Evolutionary conservation across 2,329 filamentous ascomycete species (phyloP), one percentile per base, ranked within the genome.

Genomic region (Arthrobotrys sphaeroides): DNA sequence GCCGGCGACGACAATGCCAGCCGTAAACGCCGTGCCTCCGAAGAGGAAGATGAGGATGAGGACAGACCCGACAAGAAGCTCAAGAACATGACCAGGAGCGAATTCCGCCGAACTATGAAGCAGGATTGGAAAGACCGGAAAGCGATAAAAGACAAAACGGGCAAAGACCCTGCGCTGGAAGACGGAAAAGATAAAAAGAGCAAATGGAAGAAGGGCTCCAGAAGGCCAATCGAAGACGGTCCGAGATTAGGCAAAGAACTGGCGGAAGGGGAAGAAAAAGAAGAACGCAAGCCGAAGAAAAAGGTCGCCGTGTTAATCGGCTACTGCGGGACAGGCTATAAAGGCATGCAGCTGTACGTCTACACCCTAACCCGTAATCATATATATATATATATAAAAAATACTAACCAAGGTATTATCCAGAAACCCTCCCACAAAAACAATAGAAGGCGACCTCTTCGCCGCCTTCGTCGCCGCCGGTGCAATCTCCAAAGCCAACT

Each of bases 251-350:
- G 47, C 2, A 55, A 42, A 45, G 68, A 72, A 6, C 49, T 38
- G 3, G 70, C 31, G 6, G 75, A 61, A 12, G 66, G 68, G 3
- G 73, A 77, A 47, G 78, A 78, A 20, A 80, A 78, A 28, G 95
- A 99, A 82, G 90, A 90, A 81, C 90, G 94, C 78, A 89, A 89
- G 68, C 95, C 95, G 22, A 99, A 99, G 87, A 90, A 92, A 83
- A 99, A 99, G 85, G 94, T 97, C 57, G 95, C 94, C 42, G 93
- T 99, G 31, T 85, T 98, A 85, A 90, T 99, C 79, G 95, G 95
- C 13, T 99, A 99, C 83, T 93, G 94, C 4, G 95, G 95, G 57
- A 97, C 93, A 7, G 95, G 95, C 13, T 99, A 99, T 85, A 94
- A 93, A 84, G 95, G 95, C 80, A 96, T 99, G 90, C 95, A 99